Percentiles rank a stretch among this genome's conserved stretches.
Conservation (phyloP, 768 basidiomycete genomes). For the Paxillus ammoniavirescens region DNA sequence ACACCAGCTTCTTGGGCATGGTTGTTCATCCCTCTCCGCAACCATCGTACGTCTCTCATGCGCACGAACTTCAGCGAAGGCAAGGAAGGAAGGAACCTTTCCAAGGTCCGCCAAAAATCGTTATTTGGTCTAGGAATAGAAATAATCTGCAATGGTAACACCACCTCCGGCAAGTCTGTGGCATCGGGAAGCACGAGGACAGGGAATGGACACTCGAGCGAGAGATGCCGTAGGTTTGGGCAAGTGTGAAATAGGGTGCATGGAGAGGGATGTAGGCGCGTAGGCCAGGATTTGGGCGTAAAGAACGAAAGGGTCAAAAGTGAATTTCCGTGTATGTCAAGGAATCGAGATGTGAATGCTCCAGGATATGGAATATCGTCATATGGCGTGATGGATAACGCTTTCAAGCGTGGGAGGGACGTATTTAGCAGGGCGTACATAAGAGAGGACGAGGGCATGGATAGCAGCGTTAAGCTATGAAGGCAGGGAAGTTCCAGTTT, state of each 20-base stretch:
- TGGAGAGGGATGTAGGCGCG: slow-evolving; percentile 54
- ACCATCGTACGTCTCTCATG: slow-evolving; percentile 69
- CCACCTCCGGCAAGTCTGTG: slow-evolving; percentile 28
- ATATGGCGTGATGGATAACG: slow-evolving; percentile 72
- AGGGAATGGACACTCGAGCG: slow-evolving; percentile 70
- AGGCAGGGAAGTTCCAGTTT: slow-evolving; percentile 54
- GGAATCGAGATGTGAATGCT: slow-evolving; percentile 57
- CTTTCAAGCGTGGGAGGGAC: slow-evolving; percentile 58
- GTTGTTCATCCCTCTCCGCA: slow-evolving; percentile 61
- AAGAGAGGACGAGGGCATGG: slow-evolving; percentile 65
- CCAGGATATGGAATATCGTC: slow-evolving; percentile 61
- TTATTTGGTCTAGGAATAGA: slow-evolving; percentile 73
- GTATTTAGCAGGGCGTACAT: slow-evolving; percentile 58
- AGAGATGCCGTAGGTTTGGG: slow-evolving; percentile 64
- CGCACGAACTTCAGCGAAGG: slow-evolving; percentile 58
- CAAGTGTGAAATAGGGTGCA: slow-evolving; percentile 43
- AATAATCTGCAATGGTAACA: slow-evolving; percentile 52
- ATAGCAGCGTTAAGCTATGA: slow-evolving; percentile 58
- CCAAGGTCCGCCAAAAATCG: slow-evolving; percentile 57
- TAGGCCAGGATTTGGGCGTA: slow-evolving; percentile 71
- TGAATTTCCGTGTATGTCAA: slow-evolving; percentile 53
- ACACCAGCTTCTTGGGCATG: slow-evolving; percentile 72
- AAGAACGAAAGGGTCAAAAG: slow-evolving; percentile 65
- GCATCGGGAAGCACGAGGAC: slow-evolving; percentile 34
- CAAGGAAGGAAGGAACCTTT: slow-evolving; percentile 52